Evolutionary conservation across 2,329 filamentous ascomycete species (phyloP), one percentile per base, ranked within the genome.

Genomic region (Penicillium thymicola): DNA sequence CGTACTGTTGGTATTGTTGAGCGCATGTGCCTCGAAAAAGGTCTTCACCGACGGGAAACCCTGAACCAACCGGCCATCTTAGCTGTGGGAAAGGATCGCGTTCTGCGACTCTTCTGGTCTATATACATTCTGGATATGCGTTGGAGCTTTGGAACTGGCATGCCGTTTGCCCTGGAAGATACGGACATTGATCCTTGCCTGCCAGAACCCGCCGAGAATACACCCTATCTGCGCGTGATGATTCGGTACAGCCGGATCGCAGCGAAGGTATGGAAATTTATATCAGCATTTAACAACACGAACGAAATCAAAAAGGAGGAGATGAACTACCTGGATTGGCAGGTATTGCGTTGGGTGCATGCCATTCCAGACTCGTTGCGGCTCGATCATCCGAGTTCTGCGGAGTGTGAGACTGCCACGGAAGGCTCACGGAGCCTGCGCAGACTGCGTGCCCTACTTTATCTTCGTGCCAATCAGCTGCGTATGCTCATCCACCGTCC

Each of bases 401-500:
- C 80, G 13, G 72, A 75, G 16, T 63, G 63, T 38, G 72, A 65
- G 52, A 69, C 65, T 46, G 71, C 79, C 1, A 79, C 78, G 0
- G 79, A 66, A 21, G 57, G 45, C 8, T 59, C 82, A 0, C 88
- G 89, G 62, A 86, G 85, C 58, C 75, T 87, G 5, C 86, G 87
- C 61, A 86, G 92, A 2, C 79, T 95, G 10, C 88, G 89, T 57
- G 87, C 95, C 27, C 85, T 94, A 72, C 89, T 94, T 11, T 93
- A 94, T 69, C 79, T 96, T 5, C 85, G 92, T n/a, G 83, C 89
- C 1, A 96, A 96, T 66, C 90, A 95, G 76, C 89, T 96, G 75
- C 88, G 92, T 6, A 93, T 92, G 63, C 86, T 91, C 71, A 89
- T 97, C 43, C 90, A 95, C 72, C 90, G 91, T 0, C 92, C 92